Evolutionary conservation across 1,284 basidiomycete genomes (phyloP).

Genomic region (Malassezia pachydermatis): DNA sequence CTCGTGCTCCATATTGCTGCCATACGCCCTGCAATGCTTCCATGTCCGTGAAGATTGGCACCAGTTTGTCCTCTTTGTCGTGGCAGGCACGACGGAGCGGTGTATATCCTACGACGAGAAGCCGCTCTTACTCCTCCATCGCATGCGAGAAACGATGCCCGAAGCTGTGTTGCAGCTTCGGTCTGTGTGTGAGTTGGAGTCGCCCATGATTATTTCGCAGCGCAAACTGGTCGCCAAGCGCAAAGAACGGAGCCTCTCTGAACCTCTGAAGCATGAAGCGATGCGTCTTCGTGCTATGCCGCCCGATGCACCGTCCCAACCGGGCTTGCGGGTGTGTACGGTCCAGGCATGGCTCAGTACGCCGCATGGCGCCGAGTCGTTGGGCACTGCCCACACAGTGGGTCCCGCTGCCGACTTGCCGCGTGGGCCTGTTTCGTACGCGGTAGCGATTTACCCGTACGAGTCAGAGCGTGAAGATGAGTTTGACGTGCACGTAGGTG

Average conservation of each 20-base stretch:
- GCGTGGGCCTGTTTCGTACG: conserved; percentile 54
- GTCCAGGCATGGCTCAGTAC: neutral
- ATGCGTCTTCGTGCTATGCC: conserved; percentile 3
- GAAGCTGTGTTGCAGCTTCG: conserved; percentile 98
- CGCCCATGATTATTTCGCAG: conserved; percentile 57
- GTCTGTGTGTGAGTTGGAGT: conserved; percentile 90
- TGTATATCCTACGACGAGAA: conserved; percentile 97
- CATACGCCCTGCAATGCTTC: conserved; percentile 95
- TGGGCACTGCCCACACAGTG: conserved; percentile 11
- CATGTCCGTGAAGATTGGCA: conserved; percentile 98
- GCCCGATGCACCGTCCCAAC: neutral
- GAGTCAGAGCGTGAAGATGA: conserved; percentile 94
- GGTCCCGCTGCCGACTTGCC: conserved; percentile 31
- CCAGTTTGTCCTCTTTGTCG: conserved; percentile 97
- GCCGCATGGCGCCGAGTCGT: neutral
- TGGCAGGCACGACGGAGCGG: conserved; percentile 79
- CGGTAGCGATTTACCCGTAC: conserved; percentile 85
- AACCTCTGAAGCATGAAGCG: conserved; percentile 5
- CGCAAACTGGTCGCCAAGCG: conserved; percentile 24
- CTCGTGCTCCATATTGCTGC: conserved; percentile 93
- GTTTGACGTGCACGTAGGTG: conserved; percentile 79
- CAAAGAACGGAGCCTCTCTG: neutral
- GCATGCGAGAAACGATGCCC: conserved; percentile 90
- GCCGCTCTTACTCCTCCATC: conserved; percentile 88
- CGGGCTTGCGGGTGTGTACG: neutral